Conservation (phyloP, 768 basidiomycete genomes). For the Crepidotus variabilis region DNA sequence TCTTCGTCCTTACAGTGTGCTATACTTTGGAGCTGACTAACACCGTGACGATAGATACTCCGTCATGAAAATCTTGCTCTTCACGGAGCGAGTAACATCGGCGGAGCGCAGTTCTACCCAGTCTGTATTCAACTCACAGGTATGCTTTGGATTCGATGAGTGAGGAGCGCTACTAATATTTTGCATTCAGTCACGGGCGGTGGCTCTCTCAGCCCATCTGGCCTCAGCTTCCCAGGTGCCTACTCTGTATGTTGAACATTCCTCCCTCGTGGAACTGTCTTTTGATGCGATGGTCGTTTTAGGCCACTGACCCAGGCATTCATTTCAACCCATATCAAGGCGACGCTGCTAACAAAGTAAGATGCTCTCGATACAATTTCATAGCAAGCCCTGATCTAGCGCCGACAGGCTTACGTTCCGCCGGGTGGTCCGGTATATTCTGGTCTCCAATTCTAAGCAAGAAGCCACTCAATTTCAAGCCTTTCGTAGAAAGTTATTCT, state of each 20-base stretch:
- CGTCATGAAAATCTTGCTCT: conserved; percentile 37
- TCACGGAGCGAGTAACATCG: conserved; percentile 26
- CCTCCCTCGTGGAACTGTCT: not conserved
- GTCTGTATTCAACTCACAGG: conserved; percentile 35
- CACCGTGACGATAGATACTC: conserved; percentile 22
- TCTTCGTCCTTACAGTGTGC: not conserved
- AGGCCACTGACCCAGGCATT: conserved; percentile 33
- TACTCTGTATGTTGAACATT: conserved; percentile 16
- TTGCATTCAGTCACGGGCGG: conserved; percentile 27
- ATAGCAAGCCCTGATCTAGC: not conserved
- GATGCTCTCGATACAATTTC: not conserved
- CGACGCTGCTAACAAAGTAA: conserved; percentile 30
- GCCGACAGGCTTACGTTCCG: conserved; percentile 23
- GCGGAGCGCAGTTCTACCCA: conserved; percentile 37
- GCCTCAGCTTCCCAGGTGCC: conserved; percentile 33
- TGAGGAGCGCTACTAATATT: not conserved
- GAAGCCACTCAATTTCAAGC: too few species aligned
- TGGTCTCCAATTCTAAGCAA: conserved; percentile 18
- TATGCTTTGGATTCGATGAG: conserved; percentile 1
- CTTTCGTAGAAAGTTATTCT: too few species aligned
- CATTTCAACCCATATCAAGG: conserved; percentile 32
- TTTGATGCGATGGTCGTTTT: not conserved
- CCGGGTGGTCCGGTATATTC: conserved; percentile 31
- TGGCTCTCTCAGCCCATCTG: conserved; percentile 30
- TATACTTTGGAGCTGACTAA: not conserved